Base-by-base conservation (phyloP, 2,329 filamentous ascomycete genomes). In the Ilyonectria sp. region DNA sequence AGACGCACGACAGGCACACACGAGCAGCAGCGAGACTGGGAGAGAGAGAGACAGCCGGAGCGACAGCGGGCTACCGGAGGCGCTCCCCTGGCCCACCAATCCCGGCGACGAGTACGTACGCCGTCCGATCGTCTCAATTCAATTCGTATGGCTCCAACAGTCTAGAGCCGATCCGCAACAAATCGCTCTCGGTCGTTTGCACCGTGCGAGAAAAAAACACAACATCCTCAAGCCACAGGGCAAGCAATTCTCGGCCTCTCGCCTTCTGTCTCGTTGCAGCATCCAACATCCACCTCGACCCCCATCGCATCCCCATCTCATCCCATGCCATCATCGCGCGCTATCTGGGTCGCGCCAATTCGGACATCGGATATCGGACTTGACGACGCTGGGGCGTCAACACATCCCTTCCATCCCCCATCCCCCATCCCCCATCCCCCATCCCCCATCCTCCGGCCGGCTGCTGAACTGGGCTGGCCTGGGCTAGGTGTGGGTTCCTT, bases 111-210 rank as follows among this genome's bases (percentile, higher is more conserved):
- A 31, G 7, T 52, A 33, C 49, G 49, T 31, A 33, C 49, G 17
- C 17, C 17, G 49, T 31, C 49, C 15, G 50, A 53, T 53, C n/a
- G n/a, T 21, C n/a, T 53, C 50, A 53, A 53, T 53, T 53, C 29
- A 35, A 53, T 53, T 61, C 35, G 58, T 44, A 53, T 29, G 63
- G 56, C 56, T 52, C 57, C 57, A 60, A 26, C 26, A 26, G 40
- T 29, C 50, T 40, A 49, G 55, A 35, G 63, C 57, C 58, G 58
- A 52, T 61, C 57, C 63, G 58, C 57, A 57, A 57, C 50, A 65
- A 61, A 60, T 60, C 50, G 63, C 63, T 65, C 63, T 65, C 63
- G 63, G 63, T 21, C 53, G 47, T 55, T 52, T 52, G 43, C 50
- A 57, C 63, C 58, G 63, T 65, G 63, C 57, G 57, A 65, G 44